Percentiles rank a stretch among this genome's conserved stretches.
Conservation (phyloP, 1,284 basidiomycete genomes). For the Agaricales sp. region DNA sequence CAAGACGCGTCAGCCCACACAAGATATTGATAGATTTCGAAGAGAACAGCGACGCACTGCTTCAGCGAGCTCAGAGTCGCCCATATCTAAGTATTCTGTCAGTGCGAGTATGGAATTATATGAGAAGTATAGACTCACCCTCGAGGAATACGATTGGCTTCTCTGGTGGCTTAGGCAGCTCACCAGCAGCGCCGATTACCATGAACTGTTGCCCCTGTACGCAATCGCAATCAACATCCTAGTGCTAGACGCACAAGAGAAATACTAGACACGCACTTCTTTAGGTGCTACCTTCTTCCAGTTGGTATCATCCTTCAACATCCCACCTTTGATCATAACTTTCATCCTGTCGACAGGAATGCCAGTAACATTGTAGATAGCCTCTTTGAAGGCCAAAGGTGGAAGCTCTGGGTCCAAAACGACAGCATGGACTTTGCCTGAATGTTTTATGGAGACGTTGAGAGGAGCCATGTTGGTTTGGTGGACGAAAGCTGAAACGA, state of each 20-base stretch:
- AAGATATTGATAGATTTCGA: too few species aligned
- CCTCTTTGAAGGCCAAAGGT: slow-evolving; percentile 71
- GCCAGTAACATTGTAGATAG: slow-evolving; percentile 74
- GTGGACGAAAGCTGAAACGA: slow-evolving; percentile 7
- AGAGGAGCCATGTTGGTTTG: slow-evolving; percentile 44
- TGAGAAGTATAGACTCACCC: slow-evolving; percentile 27
- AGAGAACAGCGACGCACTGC: slow-evolving; percentile 46
- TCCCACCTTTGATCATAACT: slow-evolving; percentile 93
- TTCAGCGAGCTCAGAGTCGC: slow-evolving; percentile 70
- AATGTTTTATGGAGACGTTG: slow-evolving; percentile 81
- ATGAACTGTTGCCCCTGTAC: slow-evolving; percentile 66
- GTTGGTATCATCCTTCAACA: slow-evolving; percentile 86
- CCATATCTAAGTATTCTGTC: slow-evolving; percentile 89
- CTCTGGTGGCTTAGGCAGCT: slow-evolving; percentile 80
- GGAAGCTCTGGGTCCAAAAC: slow-evolving; percentile 61
- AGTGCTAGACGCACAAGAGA: neutral
- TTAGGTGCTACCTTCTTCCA: slow-evolving; percentile 80
- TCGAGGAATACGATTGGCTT: slow-evolving; percentile 78
- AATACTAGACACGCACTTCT: slow-evolving; percentile 35
- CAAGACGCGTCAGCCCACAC: neutral
- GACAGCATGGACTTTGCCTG: slow-evolving; percentile 69
- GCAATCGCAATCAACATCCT: neutral
- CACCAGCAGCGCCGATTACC: slow-evolving; percentile 89
- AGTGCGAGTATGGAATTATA: slow-evolving; percentile 2
- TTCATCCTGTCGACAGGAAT: slow-evolving; percentile 92